Evolutionary conservation across 2,329 filamentous ascomycete species (phyloP), one percentile per base, ranked within the genome.

Genomic region (Didymella pinodella): DNA sequence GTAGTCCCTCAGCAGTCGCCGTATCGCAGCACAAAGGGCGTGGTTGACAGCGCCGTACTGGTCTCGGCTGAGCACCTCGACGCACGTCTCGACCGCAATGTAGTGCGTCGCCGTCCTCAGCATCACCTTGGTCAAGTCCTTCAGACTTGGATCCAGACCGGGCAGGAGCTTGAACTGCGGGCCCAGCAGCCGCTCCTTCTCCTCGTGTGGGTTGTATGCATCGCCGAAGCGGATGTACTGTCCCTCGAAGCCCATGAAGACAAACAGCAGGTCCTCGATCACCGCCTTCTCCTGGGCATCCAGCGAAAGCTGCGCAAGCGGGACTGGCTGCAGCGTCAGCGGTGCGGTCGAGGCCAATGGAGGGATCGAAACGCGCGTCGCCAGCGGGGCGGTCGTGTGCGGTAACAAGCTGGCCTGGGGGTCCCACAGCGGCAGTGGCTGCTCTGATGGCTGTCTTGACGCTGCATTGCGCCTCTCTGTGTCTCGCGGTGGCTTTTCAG

Each of bases 181-280:
- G 0, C 95, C 95, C 6, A 89, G 85, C 48, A 99, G 82, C 14
- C 93, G 88, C 71, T 96, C 92, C 70, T 94, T 92, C 79, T 99
- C 95, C 50, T 92, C 88, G 3, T 85, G 81, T 0, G 93, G 92
- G 67, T 97, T 89, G 75, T 96, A 98, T 8, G 86, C 85, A 65
- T 92, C 90, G 58, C 85, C 86, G 74, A 92, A 98, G 54, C 92
- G 90, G 62, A 99, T 91, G 74, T 98, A 98, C 76, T 97, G 93
- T n/a, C 95, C 95, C 78, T 99, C 95, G 64, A 93, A 97, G 25
- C 95, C 95, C 93, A 99, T 97, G 69, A 98, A 96, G 5, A 96
- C 93, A 73, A 94, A 97, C 34, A 98, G 79, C 16, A 99, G 79
- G 69, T 99, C 95, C 67, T 97, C 93, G 43, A 98, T 83, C 46